Conservation (phyloP, 371 early-diverging fungal species). For the Mucor irregularis region DNA sequence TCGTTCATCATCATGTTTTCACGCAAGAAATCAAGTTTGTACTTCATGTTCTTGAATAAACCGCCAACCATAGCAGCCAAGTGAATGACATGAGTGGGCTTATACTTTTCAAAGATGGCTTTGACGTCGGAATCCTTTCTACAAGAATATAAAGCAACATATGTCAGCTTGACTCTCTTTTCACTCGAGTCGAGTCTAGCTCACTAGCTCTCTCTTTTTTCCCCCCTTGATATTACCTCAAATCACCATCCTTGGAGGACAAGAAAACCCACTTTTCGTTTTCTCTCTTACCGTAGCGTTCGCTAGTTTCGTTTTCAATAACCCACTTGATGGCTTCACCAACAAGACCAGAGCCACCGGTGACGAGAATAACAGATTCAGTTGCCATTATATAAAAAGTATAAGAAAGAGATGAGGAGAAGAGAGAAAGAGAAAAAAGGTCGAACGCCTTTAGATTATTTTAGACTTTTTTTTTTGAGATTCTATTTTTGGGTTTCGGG, state of each 20-base stretch:
- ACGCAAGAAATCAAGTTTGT: conserved; percentile 77
- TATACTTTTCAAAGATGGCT: conserved; percentile 74
- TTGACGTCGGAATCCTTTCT: conserved; percentile 67
- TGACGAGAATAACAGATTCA: conserved; percentile 62
- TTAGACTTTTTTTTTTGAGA: no score
- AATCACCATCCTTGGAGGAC: conserved; percentile 80
- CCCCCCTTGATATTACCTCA: conserved; percentile 64
- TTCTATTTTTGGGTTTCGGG: conserved; percentile 1
- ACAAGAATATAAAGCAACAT: not conserved
- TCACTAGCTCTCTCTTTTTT: not conserved
- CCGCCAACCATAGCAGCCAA: conserved; percentile 89
- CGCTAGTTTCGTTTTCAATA: conserved; percentile 60
- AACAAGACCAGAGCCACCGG: conserved; percentile 83
- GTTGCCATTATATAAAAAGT: conserved; percentile 12
- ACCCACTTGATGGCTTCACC: conserved; percentile 80
- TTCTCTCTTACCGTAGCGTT: conserved; percentile 59
- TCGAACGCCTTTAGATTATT: not conserved
- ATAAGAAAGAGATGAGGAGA: not conserved
- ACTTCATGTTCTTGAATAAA: conserved; percentile 85
- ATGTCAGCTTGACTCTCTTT: not conserved
- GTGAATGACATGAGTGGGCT: conserved; percentile 84
- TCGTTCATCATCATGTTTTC: conserved; percentile 86
- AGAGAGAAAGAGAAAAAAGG: not conserved
- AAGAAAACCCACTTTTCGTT: conserved; percentile 81
- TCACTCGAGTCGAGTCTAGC: not conserved